Conservation (phyloP, 306 rosid species). For the Rosa persica region DNA sequence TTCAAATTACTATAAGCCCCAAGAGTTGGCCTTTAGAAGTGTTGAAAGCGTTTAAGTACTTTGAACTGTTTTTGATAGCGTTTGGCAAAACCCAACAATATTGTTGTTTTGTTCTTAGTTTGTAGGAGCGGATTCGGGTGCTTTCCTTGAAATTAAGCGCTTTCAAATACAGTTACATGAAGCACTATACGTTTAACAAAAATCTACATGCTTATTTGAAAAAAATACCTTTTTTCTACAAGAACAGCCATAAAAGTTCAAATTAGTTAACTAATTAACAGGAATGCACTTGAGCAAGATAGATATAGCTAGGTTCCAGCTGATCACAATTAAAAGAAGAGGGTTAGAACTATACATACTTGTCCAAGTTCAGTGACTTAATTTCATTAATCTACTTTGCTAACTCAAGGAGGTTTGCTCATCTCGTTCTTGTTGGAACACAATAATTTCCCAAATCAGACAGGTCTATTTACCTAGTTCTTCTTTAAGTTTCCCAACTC, state of each 20-base stretch:
- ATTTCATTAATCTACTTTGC: too few species aligned
- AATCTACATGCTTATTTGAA: too few species aligned
- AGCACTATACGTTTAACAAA: not conserved
- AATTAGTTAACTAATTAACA: too few species aligned
- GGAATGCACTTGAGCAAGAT: not conserved
- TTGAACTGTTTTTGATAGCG: too few species aligned
- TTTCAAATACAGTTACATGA: not conserved
- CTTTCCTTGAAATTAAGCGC: not conserved
- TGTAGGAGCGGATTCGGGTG: not conserved
- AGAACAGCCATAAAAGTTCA: too few species aligned
- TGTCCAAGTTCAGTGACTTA: slow-evolving; percentile 3
- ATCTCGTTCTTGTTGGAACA: too few species aligned
- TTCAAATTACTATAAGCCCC: not conserved
- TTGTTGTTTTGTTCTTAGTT: not conserved
- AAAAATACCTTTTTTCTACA: too few species aligned
- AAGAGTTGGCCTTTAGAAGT: not conserved
- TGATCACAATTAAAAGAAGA: slow-evolving; percentile 17
- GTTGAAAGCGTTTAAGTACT: not conserved
- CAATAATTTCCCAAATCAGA: too few species aligned
- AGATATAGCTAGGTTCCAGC: not conserved
- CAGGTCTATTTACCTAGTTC: too few species aligned
- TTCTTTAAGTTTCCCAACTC: too few species aligned
- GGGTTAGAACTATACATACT: slow-evolving; percentile 10
- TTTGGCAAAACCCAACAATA: not conserved
- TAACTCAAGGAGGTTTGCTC: too few species aligned